A percentile compares a stretch with the other conserved stretches of the same genome.
phyloP scores from a whole-genome alignment of 2,329 filamentous ascomycete species.

The Diaporthe nobilis region DNA sequence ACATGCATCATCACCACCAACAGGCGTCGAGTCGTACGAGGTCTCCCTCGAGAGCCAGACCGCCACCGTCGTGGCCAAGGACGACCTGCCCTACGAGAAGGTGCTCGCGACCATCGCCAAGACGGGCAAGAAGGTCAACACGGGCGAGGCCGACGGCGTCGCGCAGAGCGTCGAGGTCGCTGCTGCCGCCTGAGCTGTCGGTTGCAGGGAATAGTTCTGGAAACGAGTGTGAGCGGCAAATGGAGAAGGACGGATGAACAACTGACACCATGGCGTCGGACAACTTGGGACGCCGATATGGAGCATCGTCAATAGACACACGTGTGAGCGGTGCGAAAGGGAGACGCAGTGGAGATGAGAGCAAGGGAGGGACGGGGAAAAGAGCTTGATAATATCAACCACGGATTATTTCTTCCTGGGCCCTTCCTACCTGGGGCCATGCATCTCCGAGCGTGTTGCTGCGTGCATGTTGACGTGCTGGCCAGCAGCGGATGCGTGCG shows the following conservation, averaged over 20 bases:
- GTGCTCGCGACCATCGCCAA: slow-evolving; percentile 90
- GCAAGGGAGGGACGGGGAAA: not conserved
- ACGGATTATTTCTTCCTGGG: not conserved
- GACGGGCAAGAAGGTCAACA: slow-evolving; percentile 93
- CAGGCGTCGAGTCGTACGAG: slow-evolving; percentile 89
- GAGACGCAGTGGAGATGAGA: too few relatives aligned
- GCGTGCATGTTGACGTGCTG: not conserved
- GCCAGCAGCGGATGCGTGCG: not conserved
- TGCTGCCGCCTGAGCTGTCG: slow-evolving; percentile 20
- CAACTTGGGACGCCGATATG: not conserved
- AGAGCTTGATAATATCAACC: slow-evolving; percentile 18
- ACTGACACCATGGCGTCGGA: not conserved
- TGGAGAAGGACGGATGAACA: not conserved
- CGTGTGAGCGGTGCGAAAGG: not conserved
- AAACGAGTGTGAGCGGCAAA: too few relatives aligned
- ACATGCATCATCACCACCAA: slow-evolving; percentile 14
- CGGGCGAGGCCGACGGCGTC: slow-evolving; percentile 78
- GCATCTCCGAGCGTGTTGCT: not conserved
- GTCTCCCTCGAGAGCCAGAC: slow-evolving; percentile 90
- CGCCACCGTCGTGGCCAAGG: slow-evolving; percentile 81
- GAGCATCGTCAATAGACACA: too few relatives aligned
- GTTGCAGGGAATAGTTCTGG: too few relatives aligned
- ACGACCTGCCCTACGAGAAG: slow-evolving; percentile 80
- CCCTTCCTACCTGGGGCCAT: not conserved
- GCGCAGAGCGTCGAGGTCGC: slow-evolving; percentile 63